Conservation (phyloP, 495 filamentous ascomycete genomes). For the Lepraria neglecta region DNA sequence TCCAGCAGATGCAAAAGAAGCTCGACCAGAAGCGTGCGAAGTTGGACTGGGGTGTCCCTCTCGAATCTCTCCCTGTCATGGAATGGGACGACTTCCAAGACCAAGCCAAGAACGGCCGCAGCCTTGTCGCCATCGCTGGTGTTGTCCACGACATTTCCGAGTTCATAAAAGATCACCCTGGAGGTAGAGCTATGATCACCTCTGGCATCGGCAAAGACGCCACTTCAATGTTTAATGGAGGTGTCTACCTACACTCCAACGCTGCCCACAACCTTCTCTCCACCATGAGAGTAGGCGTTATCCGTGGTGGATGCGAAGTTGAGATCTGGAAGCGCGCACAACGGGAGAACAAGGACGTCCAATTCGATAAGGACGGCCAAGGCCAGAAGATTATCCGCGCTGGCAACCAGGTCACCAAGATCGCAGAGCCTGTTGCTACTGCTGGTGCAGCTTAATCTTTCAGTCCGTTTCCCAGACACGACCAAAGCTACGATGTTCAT, state of each 20-base stretch:
- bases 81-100: slow-evolving; percentile 93
- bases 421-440: slow-evolving; percentile 61
- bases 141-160: slow-evolving; percentile 91
- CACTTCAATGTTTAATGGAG: slow-evolving; percentile 98
- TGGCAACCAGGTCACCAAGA: slow-evolving; percentile 82
- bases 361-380: slow-evolving; percentile 69
- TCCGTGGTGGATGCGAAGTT: slow-evolving; percentile 92
- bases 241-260: slow-evolving; percentile 97
- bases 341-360: slow-evolving; percentile 79
- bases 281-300: slow-evolving; percentile 93
- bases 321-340: slow-evolving; percentile 98
- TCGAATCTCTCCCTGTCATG: slow-evolving; percentile 91
- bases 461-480: neutral
- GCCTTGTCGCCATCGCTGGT: slow-evolving; percentile 82
- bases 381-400: slow-evolving; percentile 85
- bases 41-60: slow-evolving; percentile 91
- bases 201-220: slow-evolving; percentile 95
- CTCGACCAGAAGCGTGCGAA: slow-evolving; percentile 89
- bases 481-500: slow-evolving; percentile 20
- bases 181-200: slow-evolving; percentile 90
- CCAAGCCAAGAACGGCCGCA: slow-evolving; percentile 81
- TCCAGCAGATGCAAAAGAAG: slow-evolving; percentile 98
- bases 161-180: slow-evolving; percentile 96
- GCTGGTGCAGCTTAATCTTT: slow-evolving; percentile 62
- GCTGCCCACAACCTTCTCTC: slow-evolving; percentile 95